Evolutionary conservation across 2,329 filamentous ascomycete species (phyloP).

Genomic region (Fusarium agapanthi): DNA sequence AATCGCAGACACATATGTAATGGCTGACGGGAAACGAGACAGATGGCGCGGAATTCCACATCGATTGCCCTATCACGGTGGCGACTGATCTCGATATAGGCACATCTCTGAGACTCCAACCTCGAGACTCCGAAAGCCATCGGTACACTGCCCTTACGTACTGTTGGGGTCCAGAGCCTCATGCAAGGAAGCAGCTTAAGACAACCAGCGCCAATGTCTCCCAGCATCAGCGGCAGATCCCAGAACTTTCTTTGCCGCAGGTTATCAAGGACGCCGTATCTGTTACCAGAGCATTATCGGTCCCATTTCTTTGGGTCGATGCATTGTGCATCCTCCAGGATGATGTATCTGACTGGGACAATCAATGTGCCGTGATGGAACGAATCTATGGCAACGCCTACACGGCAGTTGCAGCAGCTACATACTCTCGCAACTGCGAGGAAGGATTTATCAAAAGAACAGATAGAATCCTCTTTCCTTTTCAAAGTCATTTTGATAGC

Average conservation of each 20-base stretch:
- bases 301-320: background rate
- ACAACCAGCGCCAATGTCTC: accelerated
- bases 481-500: accelerated
- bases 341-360: accelerated
- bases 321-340: background rate
- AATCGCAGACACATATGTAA: accelerated
- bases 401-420: accelerated
- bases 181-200: background rate
- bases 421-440: accelerated
- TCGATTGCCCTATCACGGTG: background rate
- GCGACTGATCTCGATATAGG: background rate
- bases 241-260: accelerated
- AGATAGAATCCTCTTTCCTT: accelerated
- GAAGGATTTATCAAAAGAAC: accelerated
- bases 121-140: accelerated
- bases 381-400: background rate
- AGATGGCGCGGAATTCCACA: accelerated
- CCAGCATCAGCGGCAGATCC: background rate
- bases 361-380: background rate
- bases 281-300: accelerated
- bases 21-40: accelerated
- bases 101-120: accelerated
- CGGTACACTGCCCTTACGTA: background rate
- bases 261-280: background rate
- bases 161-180: background rate